Conservation (phyloP, 2,329 filamentous ascomycete genomes). For the Colletotrichum musicola region DNA sequence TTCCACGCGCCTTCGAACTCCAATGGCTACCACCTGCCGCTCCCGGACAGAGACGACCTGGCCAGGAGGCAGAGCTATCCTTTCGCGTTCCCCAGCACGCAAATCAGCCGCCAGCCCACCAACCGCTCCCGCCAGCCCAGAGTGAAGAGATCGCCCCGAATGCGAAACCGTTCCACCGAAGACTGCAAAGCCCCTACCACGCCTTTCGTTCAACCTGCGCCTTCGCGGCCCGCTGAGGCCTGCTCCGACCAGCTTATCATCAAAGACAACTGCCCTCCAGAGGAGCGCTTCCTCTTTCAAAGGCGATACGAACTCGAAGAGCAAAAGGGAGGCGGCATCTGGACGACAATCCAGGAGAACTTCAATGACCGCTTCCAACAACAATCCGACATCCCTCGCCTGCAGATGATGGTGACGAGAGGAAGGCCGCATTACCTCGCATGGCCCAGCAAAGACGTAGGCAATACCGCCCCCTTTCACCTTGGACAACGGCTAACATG, state of each 20-base stretch:
- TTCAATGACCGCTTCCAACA: slow-evolving; percentile 53
- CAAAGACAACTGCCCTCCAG: slow-evolving; percentile 59
- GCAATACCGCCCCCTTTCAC: slow-evolving; percentile 39
- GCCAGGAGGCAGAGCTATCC: slow-evolving; percentile 13
- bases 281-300: slow-evolving; percentile 63
- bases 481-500: slow-evolving; percentile 42
- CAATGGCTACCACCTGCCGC: not conserved
- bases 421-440: slow-evolving; percentile 61
- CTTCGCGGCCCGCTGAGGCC: not conserved
- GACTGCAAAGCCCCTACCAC: not conserved
- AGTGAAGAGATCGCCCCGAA: slow-evolving; percentile 4
- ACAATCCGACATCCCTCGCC: slow-evolving; percentile 59
- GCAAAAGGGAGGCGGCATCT: slow-evolving; percentile 69
- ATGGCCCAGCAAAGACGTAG: slow-evolving; percentile 65
- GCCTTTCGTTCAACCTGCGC: not conserved
- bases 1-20: slow-evolving; percentile 12
- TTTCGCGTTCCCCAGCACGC: slow-evolving; percentile 28
- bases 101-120: slow-evolving; percentile 12
- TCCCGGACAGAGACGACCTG: not conserved
- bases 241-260: slow-evolving; percentile 51
- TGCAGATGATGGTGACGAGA: slow-evolving; percentile 69
- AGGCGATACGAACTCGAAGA: slow-evolving; percentile 56
- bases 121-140: not conserved
- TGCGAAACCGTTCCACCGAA: slow-evolving; percentile 13
- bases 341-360: slow-evolving; percentile 64